A percentile compares a stretch with the other conserved stretches of the same genome.
phyloP scores from a whole-genome alignment of 2,329 filamentous ascomycete species.

The Ascochyta pisi region DNA sequence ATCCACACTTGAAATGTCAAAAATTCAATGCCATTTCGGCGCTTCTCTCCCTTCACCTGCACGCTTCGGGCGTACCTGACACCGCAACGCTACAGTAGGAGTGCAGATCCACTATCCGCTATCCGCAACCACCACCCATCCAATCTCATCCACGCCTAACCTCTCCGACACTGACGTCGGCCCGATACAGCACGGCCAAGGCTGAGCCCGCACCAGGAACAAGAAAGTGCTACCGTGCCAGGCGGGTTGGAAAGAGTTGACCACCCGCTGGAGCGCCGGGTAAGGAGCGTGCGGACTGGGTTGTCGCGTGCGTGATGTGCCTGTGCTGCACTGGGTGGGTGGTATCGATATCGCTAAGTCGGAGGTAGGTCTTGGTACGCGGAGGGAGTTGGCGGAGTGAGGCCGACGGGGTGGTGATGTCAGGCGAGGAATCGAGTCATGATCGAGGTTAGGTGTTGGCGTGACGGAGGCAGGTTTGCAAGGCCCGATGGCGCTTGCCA shows the following conservation, averaged over 20 bases:
- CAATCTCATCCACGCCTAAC: background rate
- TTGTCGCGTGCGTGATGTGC: too few species aligned
- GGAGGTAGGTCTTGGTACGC: background rate
- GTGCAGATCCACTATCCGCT: background rate
- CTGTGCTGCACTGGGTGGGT: too few species aligned
- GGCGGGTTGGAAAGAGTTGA: slow-evolving; percentile 4
- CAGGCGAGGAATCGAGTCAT: background rate
- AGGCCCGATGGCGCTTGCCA: too few species aligned
- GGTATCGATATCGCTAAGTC: background rate
- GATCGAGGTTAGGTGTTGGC: too few species aligned
- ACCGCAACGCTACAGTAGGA: background rate
- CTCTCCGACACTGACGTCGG: slow-evolving; percentile 4
- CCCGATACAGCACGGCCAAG: background rate
- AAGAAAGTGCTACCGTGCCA: background rate
- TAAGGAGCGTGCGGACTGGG: background rate
- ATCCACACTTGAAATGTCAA: background rate
- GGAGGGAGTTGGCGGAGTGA: slow-evolving; percentile 1
- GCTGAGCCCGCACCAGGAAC: slow-evolving; percentile 1
- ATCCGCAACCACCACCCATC: background rate
- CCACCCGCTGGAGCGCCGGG: slow-evolving; percentile 1
- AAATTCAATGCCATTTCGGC: background rate
- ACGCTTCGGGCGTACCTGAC: slow-evolving; percentile 9
- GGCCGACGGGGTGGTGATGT: slow-evolving; percentile 5
- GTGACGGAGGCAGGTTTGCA: too few species aligned
- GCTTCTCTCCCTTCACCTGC: background rate